These are phyloP conservation scores for Aspergillus sp. DNA, from an alignment of 2,329 filamentous ascomycete genomes.

Conservation along the genomic window DNA sequence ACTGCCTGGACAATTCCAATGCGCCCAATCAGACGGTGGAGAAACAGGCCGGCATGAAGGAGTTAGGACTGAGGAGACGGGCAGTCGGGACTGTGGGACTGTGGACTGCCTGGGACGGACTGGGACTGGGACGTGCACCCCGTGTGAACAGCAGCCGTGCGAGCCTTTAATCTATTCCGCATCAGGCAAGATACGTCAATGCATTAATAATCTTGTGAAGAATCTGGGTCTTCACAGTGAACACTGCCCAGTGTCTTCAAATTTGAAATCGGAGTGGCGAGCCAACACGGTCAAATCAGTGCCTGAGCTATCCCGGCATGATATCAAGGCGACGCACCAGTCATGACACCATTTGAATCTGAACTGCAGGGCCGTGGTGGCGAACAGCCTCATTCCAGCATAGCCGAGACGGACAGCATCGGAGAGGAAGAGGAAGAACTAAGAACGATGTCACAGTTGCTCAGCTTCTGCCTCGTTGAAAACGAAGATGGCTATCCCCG, in stretches of 20 bases:
- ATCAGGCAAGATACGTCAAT: neutral
- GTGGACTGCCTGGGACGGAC: neutral
- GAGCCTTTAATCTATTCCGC: neutral
- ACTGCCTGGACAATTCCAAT: conserved; percentile 3
- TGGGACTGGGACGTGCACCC: conserved; percentile 5
- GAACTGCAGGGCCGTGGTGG: neutral
- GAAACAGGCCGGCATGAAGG: neutral
- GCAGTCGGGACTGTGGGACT: neutral
- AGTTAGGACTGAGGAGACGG: neutral
- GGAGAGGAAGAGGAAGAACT: neutral
- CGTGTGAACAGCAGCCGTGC: neutral
- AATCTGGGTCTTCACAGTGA: too few species aligned
- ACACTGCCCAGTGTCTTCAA: too few species aligned
- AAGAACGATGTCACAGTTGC: neutral
- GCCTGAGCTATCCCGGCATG: neutral
- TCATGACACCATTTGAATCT: neutral
- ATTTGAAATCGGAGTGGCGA: neutral
- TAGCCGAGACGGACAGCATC: neutral
- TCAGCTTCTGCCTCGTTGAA: neutral
- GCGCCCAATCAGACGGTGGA: conserved; percentile 5
- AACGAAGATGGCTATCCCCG: neutral
- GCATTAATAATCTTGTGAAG: conserved; percentile 5
- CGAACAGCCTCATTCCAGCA: conserved; percentile 8
- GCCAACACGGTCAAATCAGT: neutral
- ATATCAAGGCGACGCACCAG: neutral